Evolutionary conservation across 257 asterid genomes (phyloP).

Genomic region (Solanum rostratum): DNA sequence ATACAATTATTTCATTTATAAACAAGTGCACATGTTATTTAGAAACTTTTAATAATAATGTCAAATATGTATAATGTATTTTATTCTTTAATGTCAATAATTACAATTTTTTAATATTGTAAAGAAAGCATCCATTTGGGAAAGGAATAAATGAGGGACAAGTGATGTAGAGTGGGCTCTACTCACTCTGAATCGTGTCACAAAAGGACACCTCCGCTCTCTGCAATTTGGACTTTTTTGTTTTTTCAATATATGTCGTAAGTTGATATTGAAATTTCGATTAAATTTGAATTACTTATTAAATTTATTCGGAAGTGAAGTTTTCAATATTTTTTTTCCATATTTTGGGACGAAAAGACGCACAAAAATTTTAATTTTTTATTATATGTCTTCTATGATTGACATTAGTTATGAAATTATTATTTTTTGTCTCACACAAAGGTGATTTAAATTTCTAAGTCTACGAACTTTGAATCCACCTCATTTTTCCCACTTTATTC

Average conservation of each 20-base stretch:
- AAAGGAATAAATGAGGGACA: constrained; percentile 2
- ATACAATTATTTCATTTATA: neutral
- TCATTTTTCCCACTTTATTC: too few species aligned
- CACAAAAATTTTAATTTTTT: neutral
- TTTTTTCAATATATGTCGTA: rapidly evolving
- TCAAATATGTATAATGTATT: neutral
- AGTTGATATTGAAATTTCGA: too few species aligned
- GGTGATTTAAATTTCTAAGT: too few species aligned
- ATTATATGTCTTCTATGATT: too few species aligned
- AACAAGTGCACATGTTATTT: neutral
- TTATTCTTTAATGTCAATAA: neutral
- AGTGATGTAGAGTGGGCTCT: constrained; percentile 1
- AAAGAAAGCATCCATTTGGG: neutral
- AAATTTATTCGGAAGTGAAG: too few species aligned
- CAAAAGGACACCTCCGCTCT: constrained; percentile 20
- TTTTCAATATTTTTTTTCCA: too few species aligned
- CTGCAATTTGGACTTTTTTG: neutral
- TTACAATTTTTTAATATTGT: neutral
- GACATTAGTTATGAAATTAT: too few species aligned
- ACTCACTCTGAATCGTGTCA: neutral
- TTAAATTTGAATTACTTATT: too few species aligned
- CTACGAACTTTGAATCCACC: too few species aligned
- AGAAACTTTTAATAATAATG: constrained; percentile 2
- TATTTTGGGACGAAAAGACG: too few species aligned
- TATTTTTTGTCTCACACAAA: too few species aligned